Evolutionary conservation across 1,139 yeast species (phyloP).

Genomic region (Sugiyamaella grinbergsii): DNA sequence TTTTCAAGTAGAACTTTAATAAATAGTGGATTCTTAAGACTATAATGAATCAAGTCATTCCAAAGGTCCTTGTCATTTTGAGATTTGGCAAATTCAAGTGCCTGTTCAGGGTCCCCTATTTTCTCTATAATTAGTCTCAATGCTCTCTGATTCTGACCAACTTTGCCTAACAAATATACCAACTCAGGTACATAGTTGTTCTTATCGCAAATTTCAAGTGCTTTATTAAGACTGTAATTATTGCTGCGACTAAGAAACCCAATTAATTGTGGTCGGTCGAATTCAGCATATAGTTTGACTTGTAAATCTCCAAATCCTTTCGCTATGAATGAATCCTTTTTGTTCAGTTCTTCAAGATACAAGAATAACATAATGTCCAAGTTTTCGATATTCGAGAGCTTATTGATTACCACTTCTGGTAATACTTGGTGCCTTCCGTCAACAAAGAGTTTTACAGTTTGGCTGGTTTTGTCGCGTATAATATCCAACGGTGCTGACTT

Average conservation of each 20-base stretch:
- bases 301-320: slow-evolving; percentile 65
- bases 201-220: slow-evolving; percentile 63
- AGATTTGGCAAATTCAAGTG: slow-evolving; percentile 75
- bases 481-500: slow-evolving; percentile 48
- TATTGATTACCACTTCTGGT: slow-evolving; percentile 53
- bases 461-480: slow-evolving; percentile 47
- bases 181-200: slow-evolving; percentile 63
- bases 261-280: slow-evolving; percentile 54
- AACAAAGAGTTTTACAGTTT: slow-evolving; percentile 59
- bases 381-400: slow-evolving; percentile 45
- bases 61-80: slow-evolving; percentile 77
- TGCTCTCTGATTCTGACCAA: slow-evolving; percentile 80
- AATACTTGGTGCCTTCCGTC: slow-evolving; percentile 65
- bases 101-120: slow-evolving; percentile 74
- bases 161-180: slow-evolving; percentile 77
- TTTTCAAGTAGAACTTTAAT: slow-evolving; percentile 72
- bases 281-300: slow-evolving; percentile 64
- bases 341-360: slow-evolving; percentile 59
- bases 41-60: slow-evolving; percentile 70
- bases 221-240: slow-evolving; percentile 68
- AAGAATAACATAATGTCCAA: slow-evolving; percentile 54
- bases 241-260: slow-evolving; percentile 55
- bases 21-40: slow-evolving; percentile 71
- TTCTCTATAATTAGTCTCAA: slow-evolving; percentile 73
- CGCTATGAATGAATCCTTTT: slow-evolving; percentile 56